A percentile compares a stretch with the other conserved stretches of the same genome.
Evolutionary conservation across 257 asterid species (phyloP).

Genomic region (Primulina huaijiensis): DNA sequence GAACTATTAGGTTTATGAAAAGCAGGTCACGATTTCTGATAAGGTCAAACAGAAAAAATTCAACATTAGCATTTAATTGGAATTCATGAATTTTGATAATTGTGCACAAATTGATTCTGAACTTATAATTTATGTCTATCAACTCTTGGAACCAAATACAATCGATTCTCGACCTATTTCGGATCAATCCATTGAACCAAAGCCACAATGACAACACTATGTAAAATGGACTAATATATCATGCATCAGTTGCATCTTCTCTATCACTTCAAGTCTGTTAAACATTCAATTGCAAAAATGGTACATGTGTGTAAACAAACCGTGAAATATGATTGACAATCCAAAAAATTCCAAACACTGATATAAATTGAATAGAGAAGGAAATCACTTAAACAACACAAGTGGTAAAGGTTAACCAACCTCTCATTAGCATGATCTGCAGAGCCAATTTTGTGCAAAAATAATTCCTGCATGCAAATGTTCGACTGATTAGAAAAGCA

Average conservation of each 20-base stretch:
- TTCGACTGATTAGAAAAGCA: conserved; percentile 21
- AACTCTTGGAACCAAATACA: background rate
- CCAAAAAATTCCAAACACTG: conserved; percentile 23
- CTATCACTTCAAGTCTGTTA: conserved; percentile 20
- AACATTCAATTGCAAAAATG: background rate
- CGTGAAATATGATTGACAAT: background rate
- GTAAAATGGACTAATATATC: conserved; percentile 4
- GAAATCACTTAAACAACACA: conserved; percentile 13
- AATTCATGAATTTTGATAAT: background rate
- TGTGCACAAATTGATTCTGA: background rate
- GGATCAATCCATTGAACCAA: background rate
- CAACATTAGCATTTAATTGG: background rate
- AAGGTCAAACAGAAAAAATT: background rate
- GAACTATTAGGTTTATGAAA: background rate
- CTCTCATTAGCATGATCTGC: conserved; percentile 47
- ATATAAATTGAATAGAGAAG: conserved; percentile 10
- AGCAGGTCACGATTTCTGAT: background rate
- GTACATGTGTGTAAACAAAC: background rate
- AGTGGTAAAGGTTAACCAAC: conserved; percentile 34
- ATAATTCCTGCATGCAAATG: conserved; percentile 62
- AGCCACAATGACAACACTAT: background rate
- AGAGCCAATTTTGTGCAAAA: conserved; percentile 58
- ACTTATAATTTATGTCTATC: background rate
- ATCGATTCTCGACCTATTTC: background rate
- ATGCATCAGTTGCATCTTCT: background rate